A percentile compares a stretch with the other conserved stretches of the same genome.
These are phyloP conservation scores for Penicillium herquei DNA, from an alignment of 495 filamentous ascomycete genomes.

Conservation along the genomic window DNA sequence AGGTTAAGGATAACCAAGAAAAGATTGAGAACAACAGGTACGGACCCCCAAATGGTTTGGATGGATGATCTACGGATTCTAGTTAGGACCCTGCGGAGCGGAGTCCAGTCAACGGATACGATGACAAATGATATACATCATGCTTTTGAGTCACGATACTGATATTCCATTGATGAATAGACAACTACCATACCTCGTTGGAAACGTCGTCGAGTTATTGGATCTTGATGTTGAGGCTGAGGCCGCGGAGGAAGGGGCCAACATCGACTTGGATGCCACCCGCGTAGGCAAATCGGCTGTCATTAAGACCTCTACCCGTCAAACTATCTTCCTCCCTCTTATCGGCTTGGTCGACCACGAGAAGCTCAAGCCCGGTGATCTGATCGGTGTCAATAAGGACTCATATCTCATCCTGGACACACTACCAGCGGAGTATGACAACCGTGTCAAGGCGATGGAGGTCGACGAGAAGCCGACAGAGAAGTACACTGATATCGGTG, in stretches of 20 bases:
- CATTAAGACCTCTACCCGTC: conserved; percentile 98
- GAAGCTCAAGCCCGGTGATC: conserved; percentile 87
- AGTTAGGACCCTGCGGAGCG: background rate
- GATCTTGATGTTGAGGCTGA: conserved; percentile 96
- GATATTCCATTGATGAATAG: conserved; percentile 43
- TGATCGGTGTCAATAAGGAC: conserved; percentile 99
- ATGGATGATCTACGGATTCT: background rate
- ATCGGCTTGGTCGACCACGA: conserved; percentile 96
- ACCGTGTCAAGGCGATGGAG: conserved; percentile 99
- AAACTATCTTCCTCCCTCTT: conserved; percentile 98
- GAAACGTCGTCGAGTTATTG: conserved; percentile 94
- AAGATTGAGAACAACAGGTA: conserved; percentile 99
- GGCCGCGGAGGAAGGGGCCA: conserved; percentile 94
- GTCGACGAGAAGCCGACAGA: conserved; percentile 99
- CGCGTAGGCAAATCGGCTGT: conserved; percentile 97
- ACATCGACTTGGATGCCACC: conserved; percentile 97
- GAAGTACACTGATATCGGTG: conserved; percentile 98
- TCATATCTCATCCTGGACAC: conserved; percentile 99
- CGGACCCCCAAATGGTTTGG: background rate
- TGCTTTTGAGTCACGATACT: conserved; percentile 1
- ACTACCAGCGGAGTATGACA: conserved; percentile 98
- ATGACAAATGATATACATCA: conserved; percentile 1
- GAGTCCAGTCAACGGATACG: conserved; percentile 1
- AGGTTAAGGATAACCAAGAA: conserved; percentile 97
- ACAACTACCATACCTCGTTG: conserved; percentile 96